Base-by-base conservation (phyloP, 371 early-diverging fungal species). In the Mycotypha africana region DNA sequence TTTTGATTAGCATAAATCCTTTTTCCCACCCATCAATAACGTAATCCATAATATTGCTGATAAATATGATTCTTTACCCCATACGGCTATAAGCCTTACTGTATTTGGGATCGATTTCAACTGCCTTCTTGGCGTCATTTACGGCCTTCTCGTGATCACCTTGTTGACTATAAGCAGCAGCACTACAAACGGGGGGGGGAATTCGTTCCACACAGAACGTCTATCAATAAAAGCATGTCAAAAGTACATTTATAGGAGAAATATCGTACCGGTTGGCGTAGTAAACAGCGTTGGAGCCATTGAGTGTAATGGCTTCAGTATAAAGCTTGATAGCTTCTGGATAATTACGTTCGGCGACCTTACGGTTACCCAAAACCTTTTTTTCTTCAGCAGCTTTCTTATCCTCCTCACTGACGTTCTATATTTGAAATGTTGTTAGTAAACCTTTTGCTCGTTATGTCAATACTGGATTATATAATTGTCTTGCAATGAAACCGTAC, bases 71-170 rank as follows among this genome's bases (percentile, higher is more conserved):
- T 12, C 33, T 49, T 57, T 78, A 89, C 81, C 93, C 95, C 67
- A 96, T 75, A 45, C 98, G 86, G 53, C 91, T 88, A 71, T 93
- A 96, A 10, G 89, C 95, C 63, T 95, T 95, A 74, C 81, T 81
- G 66, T 92, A 97, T 33, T 65, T 72, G 38, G 95, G 87, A 68
- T 96, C 89, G 25, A 93, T 73, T 38, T 85, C 86, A 23, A 90
- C 63, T 10, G 98, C 89, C 60, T 78, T 74, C 53, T 82, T 77
- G 25, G 94, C 86, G 63, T 97, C 98, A 19, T 72, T 76, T 19
- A 94, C 86, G 7, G 98, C 95, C 51, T 82, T 82, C 25, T 85
- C 81, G 62, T 92, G 90, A 46, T 93, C 82, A 21, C 86, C 86
- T 49, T 74, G 74, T 69, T 93, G 93, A 53, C 86, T 88, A 70